Evolutionary conservation across 1,139 yeast species (phyloP), one percentile per base, ranked within the genome.

Genomic region (Sugiyamaella castrensis): DNA sequence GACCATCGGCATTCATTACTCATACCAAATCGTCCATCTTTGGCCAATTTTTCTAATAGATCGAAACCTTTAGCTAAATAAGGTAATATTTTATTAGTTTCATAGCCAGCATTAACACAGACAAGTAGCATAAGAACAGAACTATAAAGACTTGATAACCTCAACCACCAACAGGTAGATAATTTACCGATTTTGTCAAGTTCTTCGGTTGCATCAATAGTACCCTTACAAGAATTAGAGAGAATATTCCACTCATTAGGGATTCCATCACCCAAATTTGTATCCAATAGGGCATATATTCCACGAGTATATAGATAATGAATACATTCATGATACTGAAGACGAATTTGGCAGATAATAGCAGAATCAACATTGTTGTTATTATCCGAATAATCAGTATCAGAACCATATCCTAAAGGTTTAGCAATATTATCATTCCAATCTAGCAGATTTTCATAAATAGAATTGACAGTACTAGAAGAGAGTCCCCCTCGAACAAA

Each of bases 1-100:
- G 81, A 82, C 87, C 87, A 82, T 28, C 79, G 62, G 59, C 84
- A 79, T 60, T 82, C 87, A 46, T 73, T 71, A 9, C 77, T 80
- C 87, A 82, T 82, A 42, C 72, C 74, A 59, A 76, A 77, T 47
- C 81, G 63, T 46, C 73, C 77, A 40, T 70, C 70, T 30, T 67
- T 60, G 6, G 72, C 58, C 10, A 75, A 60, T 48, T 66, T 66
- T 15, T 75, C 75, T 40, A 72, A 58, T 1, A 67, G 49, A 8
- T 49, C 47, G 46, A 69, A 59, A 4, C 67, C 63, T 30, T 54
- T 47, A 7, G 50, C 29, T 12, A 70, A 54, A 19, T 61, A 58
- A 5, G 50, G 40, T 4, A 60, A 54, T 26, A 63, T 52, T 29
- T 59, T 53, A 2, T 51, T 43, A 15, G 57, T 47, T 36, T 61